Base-by-base conservation (phyloP, 805 yeast genomes). In the Saccharomycopsis selenospora region DNA sequence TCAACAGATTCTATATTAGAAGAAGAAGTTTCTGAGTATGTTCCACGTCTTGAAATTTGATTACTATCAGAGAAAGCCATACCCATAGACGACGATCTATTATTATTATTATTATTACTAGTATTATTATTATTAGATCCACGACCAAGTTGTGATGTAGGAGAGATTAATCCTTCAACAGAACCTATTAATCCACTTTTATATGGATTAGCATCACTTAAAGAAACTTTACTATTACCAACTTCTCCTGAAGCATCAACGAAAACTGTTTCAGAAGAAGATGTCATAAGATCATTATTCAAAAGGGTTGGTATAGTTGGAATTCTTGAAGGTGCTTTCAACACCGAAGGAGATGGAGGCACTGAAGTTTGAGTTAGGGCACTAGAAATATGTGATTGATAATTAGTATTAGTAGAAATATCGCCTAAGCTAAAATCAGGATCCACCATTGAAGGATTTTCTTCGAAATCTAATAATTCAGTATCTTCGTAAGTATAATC, bases 391-490 rank as follows among this genome's bases (percentile, higher is more conserved):
- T 33, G 38, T 5, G 38, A 33, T 33, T 33, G 20, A 10, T 33
- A 33, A 10, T 17, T 20, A 10, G 38, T 17, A 33, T 33, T 33
- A 14, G 18, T 33, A 6, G n/a, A n/a, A n/a, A n/a, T n/a, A n/a
- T n/a, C n/a, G n/a, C n/a, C n/a, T n/a, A 33, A 17, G 17, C 20
- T 14, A 10, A 33, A 33, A 14, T 33, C 20, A 33, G 18, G 38
- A 33, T 33, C 38, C 6, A 5, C 5, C 17, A 33, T 33, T 14
- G 38, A 17, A 4, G 10, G 38, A 33, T 10, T 10, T 48, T 1
- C 40, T 49, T 45, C 67, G 63, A 8, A 58, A 55, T 20, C 40
- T 46, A 22, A 65, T 62, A 49, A 46, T 65, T 50, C 56, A 53
- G 13, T 51, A 50, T 40, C 50, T 61, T 24, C 46, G 41, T 25